Percentiles rank a stretch among this genome's conserved stretches.
Evolutionary conservation across 352 stramenopile species (phyloP).

Genomic region (Globisporangium camurandrum): DNA sequence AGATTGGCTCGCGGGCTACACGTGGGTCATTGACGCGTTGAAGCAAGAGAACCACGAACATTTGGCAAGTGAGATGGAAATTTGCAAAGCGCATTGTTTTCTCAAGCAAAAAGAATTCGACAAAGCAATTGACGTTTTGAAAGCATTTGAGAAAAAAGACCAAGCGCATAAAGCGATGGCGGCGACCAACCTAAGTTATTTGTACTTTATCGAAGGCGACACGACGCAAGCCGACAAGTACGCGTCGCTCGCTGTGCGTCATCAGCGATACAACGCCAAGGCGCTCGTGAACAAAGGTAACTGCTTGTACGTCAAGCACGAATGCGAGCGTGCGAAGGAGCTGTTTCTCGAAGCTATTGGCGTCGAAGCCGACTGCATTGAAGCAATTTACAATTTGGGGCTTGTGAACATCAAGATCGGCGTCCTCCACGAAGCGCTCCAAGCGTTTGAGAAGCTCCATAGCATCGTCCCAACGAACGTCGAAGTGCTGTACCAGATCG

Average conservation of each 20-base stretch:
- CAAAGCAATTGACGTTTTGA: slow-evolving; percentile 90
- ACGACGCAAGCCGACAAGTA: slow-evolving; percentile 89
- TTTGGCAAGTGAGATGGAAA: slow-evolving; percentile 90
- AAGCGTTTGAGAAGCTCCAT: slow-evolving; percentile 96
- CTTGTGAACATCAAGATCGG: slow-evolving; percentile 86
- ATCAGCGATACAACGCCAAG: slow-evolving; percentile 95
- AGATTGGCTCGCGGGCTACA: slow-evolving; percentile 89
- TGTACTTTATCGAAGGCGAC: slow-evolving; percentile 96
- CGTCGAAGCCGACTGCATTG: slow-evolving; percentile 92
- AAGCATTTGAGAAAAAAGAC: slow-evolving; percentile 95
- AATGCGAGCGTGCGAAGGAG: slow-evolving; percentile 92
- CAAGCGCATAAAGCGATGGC: slow-evolving; percentile 89
- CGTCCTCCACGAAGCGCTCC: slow-evolving; percentile 85
- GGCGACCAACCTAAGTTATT: slow-evolving; percentile 93
- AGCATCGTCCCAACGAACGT: slow-evolving; percentile 90
- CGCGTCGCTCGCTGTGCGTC: slow-evolving; percentile 84
- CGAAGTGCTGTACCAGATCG: slow-evolving; percentile 95
- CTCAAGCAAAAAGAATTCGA: slow-evolving; percentile 93
- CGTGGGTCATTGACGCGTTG: slow-evolving; percentile 91
- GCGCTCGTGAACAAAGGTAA: slow-evolving; percentile 98
- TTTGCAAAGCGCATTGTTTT: slow-evolving; percentile 83
- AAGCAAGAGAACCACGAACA: slow-evolving; percentile 86
- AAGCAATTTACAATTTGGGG: slow-evolving; percentile 96
- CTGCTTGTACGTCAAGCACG: slow-evolving; percentile 91
- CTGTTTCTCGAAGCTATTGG: slow-evolving; percentile 93